Percentiles rank a stretch among this genome's conserved stretches.
Conservation (phyloP, 2,329 filamentous ascomycete genomes). For the Alternaria longipes region DNA sequence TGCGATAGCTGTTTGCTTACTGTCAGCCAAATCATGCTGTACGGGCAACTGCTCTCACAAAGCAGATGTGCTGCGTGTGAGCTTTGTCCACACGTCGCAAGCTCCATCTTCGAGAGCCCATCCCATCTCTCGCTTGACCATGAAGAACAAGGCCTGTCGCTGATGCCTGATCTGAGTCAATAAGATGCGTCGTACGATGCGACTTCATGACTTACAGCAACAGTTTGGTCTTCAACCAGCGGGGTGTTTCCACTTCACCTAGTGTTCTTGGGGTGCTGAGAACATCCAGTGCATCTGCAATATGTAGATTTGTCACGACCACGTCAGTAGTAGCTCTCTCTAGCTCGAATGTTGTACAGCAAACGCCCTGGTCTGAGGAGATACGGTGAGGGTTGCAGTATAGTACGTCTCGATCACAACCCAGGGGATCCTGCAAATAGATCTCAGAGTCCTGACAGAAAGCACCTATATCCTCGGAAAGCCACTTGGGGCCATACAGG, state of each 20-base stretch:
- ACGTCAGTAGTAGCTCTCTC: neutral
- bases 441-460: conserved; percentile 3
- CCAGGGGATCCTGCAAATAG: conserved; percentile 20
- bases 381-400: conserved; percentile 25
- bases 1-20: neutral
- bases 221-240: neutral
- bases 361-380: neutral
- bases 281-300: neutral
- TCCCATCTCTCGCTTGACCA: neutral
- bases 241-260: neutral
- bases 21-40: neutral
- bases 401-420: conserved; percentile 24
- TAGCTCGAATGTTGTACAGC: neutral
- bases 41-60: neutral
- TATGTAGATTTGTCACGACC: neutral
- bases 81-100: neutral
- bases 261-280: neutral
- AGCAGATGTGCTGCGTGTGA: neutral
- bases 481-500: neutral
- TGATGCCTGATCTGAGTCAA: neutral
- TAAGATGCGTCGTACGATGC: neutral
- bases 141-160: neutral
- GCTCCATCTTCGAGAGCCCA: neutral
- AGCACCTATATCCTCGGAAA: neutral
- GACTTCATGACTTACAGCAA: neutral